Evolutionary conservation across 129 eudicot genomes (phyloP).

Genomic region (Artemisia tridentata): DNA sequence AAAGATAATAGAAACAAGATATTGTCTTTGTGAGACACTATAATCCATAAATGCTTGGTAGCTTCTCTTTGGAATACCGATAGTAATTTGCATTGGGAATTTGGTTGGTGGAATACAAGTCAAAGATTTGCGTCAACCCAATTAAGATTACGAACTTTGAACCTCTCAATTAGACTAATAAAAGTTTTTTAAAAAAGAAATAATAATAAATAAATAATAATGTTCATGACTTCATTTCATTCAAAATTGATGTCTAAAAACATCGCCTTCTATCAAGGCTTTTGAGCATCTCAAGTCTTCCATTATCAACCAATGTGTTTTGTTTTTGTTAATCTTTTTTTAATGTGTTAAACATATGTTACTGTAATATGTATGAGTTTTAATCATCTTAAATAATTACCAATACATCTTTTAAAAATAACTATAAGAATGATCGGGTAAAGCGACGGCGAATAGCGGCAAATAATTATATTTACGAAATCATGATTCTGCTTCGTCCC

Average conservation of each 20-base stretch:
- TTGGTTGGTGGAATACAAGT: conserved; percentile 29
- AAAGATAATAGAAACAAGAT: conserved; percentile 3
- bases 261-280: conserved; percentile 16
- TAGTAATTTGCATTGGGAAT: conserved; percentile 27
- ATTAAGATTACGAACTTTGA: conserved; percentile 34
- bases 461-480: no score
- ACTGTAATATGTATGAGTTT: no score
- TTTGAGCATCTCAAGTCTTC: conserved; percentile 15
- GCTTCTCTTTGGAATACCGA: conserved; percentile 25
- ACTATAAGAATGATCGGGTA: no score
- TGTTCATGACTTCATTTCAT: no score
- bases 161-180: conserved; percentile 34
- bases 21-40: conserved; percentile 11
- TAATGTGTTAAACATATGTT: not conserved
- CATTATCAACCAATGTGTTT: conserved; percentile 6
- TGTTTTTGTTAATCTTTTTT: not conserved
- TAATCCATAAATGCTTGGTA: conserved; percentile 30
- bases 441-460: no score
- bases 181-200: not conserved
- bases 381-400: no score
- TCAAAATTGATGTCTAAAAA: conserved; percentile 15
- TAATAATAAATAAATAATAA: no score
- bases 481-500: no score
- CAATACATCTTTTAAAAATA: no score
- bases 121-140: conserved; percentile 46